Base-by-base conservation (phyloP, 2,329 filamentous ascomycete species). In the Epichloe festucae region DNA sequence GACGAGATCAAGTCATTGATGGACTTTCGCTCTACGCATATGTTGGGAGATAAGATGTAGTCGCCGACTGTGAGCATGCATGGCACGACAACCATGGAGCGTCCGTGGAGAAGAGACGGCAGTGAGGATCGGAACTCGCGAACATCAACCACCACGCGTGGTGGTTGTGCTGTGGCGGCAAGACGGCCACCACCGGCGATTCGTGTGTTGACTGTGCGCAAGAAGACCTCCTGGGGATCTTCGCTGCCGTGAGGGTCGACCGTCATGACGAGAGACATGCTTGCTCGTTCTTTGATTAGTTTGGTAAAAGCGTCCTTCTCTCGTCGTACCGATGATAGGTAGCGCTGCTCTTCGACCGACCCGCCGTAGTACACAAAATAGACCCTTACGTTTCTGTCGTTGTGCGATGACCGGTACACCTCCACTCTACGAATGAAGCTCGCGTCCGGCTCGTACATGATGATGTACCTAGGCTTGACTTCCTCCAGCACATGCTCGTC, bases 361-460 rank as follows among this genome's bases (percentile, higher is more conserved):
- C 86, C 86, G 36, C 88, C 85, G 57, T 98, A 98, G 70, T 95
- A 97, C 74, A 97, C 82, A 65, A 97, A 97, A 70, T 96, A 98
- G 1, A 95, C 90, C 43, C 89, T 81, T 42, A 97, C 87, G 60
- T 88, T 89, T 38, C 89, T 77, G 64, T 91, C 88, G 53, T 84
- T 86, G 68, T 98, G 93, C 10, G 90, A 96, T 49, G 89, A 95
- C 40, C 93, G 83, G 68, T 97, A 98, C 2, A 97, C 90, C 65
- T 98, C 93, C 19, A 98, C 85, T 39, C 91, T 78, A 14, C 93
- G 82, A 61, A 97, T 95, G 66, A 98, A 98, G 3, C 91, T 84
- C 3, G 91, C 82, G 58, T 97, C 89, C 1, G 93, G 91, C 65
- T 97, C 93, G 67, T 96, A 98, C 93, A 98, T 97, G 70, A 98